phyloP scores from a whole-genome alignment of 352 stramenopile species.

The Phytophthora vignae region DNA sequence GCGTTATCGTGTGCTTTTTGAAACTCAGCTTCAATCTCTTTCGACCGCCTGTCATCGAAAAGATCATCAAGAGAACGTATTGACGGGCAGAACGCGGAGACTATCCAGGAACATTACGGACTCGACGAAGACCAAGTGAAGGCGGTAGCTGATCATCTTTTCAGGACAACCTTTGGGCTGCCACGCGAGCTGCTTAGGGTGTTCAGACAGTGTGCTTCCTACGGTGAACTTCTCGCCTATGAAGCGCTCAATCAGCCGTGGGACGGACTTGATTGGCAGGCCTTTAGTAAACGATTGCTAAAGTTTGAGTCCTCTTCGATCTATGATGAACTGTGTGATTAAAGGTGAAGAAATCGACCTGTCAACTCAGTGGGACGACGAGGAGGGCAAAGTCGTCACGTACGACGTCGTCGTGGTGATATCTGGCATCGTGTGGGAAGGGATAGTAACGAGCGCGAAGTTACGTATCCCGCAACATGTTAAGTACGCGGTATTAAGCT shows the following conservation, averaged over 20 bases:
- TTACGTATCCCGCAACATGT: no score
- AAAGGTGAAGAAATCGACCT: no score
- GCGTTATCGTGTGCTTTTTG: background rate
- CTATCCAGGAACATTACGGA: slow-evolving; percentile 1
- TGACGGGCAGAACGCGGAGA: background rate
- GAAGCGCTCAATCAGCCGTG: no score
- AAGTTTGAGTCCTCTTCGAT: no score
- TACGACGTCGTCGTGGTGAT: no score
- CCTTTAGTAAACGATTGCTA: no score
- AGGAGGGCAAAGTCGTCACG: no score
- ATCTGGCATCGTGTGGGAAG: no score
- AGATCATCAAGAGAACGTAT: slow-evolving; percentile 5
- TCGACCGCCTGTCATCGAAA: background rate
- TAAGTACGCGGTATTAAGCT: no score
- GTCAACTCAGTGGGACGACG: no score
- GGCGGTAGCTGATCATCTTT: background rate
- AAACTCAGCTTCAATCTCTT: background rate
- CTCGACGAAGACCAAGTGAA: background rate
- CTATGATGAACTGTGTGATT: no score
- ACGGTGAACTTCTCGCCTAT: background rate
- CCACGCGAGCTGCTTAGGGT: background rate
- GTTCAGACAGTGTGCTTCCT: background rate
- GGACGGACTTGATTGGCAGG: background rate
- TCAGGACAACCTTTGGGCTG: background rate
- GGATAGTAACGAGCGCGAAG: no score